phyloP scores from a whole-genome alignment of 345 rosid genomes.

The Populus nigra region DNA sequence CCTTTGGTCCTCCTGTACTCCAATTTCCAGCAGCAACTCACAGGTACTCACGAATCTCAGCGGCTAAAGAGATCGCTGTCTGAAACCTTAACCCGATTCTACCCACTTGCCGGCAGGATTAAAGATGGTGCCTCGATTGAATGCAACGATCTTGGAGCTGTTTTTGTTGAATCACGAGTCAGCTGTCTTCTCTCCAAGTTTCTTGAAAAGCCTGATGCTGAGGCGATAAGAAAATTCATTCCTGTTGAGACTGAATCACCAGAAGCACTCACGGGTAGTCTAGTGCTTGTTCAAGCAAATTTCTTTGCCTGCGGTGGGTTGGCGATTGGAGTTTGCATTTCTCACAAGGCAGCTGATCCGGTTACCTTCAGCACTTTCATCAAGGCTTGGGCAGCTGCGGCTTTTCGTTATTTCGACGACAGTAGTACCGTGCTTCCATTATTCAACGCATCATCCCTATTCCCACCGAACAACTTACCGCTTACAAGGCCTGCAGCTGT shows the following conservation, averaged over 20 bases:
- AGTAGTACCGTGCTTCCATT: neutral
- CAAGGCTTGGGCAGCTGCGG: conserved; percentile 14
- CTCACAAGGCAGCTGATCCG: conserved; percentile 17
- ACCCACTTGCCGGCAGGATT: conserved; percentile 35
- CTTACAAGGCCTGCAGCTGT: neutral
- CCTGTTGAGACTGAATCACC: conserved; percentile 24
- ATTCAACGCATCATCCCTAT: neutral
- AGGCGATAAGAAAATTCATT: conserved; percentile 26
- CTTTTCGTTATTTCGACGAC: neutral
- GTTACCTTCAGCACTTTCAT: conserved; percentile 1
- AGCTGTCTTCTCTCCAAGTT: conserved; percentile 25
- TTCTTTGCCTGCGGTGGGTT: conserved; percentile 18
- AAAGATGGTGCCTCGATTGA: conserved; percentile 15
- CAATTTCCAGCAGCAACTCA: too few relatives aligned
- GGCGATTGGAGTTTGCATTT: conserved; percentile 12
- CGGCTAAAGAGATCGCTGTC: conserved; percentile 44
- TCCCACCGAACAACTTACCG: neutral
- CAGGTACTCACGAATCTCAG: neutral
- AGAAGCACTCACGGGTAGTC: neutral
- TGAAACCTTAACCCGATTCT: conserved; percentile 33
- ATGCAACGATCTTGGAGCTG: conserved; percentile 41
- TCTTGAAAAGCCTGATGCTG: conserved; percentile 23
- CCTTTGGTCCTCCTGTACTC: conserved; percentile 22
- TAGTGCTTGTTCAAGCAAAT: conserved; percentile 10
- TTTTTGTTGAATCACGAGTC: conserved; percentile 37